Evolutionary conservation across 2,329 filamentous ascomycete genomes (phyloP).

Genomic region (Hymenoscyphus linearis): DNA sequence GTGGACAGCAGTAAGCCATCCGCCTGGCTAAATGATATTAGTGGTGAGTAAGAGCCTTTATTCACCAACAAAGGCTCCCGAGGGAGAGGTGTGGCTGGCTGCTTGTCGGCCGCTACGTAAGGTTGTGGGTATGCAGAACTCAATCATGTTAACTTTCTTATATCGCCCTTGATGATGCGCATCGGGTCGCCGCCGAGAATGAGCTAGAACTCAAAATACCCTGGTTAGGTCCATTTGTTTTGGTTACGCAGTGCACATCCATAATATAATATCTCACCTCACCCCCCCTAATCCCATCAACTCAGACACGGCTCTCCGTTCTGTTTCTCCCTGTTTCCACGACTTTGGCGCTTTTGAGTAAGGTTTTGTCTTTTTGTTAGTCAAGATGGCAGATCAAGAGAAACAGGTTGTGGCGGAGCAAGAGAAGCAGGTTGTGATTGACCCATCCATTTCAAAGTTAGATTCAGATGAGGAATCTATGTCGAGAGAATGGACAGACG

Average conservation of each 20-base stretch:
- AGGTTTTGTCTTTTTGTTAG: neutral
- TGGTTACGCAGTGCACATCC: neutral
- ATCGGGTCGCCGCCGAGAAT: neutral
- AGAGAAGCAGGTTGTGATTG: slow-evolving; percentile 7
- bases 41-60: neutral
- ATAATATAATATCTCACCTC: neutral
- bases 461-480: slow-evolving; percentile 11
- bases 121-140: too few species aligned
- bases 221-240: neutral
- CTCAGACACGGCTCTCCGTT: neutral
- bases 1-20: neutral
- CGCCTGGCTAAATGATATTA: neutral
- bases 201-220: neutral
- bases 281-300: neutral
- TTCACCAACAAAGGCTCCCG: neutral
- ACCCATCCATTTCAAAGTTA: slow-evolving; percentile 1
- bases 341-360: too few species aligned
- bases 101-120: neutral
- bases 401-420: slow-evolving; percentile 5
- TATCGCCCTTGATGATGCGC: neutral
- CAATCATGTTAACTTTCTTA: neutral
- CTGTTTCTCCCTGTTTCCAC: neutral
- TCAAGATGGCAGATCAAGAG: slow-evolving; percentile 6
- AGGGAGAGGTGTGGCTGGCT: neutral
- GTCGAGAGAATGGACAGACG: slow-evolving; percentile 11